A percentile compares a stretch with the other conserved stretches of the same genome.
These are phyloP conservation scores for Curvularia spicifera DNA, from an alignment of 2,329 filamentous ascomycete species.

Conservation along the genomic window DNA sequence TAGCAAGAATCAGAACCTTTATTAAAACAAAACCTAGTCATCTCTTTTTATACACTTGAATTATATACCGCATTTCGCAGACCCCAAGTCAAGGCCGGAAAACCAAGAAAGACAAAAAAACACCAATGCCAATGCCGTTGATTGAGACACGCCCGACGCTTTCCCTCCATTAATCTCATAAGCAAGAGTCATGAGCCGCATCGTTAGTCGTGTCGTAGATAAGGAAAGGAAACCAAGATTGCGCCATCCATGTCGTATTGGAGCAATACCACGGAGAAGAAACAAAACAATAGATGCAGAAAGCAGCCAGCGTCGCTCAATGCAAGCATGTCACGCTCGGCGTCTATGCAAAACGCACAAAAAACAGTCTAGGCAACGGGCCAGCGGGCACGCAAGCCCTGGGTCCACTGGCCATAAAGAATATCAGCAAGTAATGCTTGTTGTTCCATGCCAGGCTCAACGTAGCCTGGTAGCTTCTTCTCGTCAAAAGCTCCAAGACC, in stretches of 20 bases:
- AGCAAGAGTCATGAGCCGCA: conserved; percentile 3
- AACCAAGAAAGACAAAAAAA: background rate
- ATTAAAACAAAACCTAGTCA: background rate
- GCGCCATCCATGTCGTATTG: conserved; percentile 1
- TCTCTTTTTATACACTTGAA: background rate
- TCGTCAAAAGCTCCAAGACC: conserved; percentile 45
- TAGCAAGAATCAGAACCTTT: background rate
- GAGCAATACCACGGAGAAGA: background rate
- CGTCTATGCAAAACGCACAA: background rate
- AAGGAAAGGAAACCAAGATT: background rate
- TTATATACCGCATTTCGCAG: background rate
- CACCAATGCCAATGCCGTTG: conserved; percentile 5
- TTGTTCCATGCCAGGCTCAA: conserved; percentile 84
- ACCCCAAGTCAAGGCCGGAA: background rate
- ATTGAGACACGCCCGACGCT: background rate
- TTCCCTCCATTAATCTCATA: background rate
- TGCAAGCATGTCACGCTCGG: background rate
- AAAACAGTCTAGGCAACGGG: conserved; percentile 29
- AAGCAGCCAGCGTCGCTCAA: background rate
- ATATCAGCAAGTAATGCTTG: conserved; percentile 88
- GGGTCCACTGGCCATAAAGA: conserved; percentile 87
- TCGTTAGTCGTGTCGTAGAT: conserved; percentile 4
- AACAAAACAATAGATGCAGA: background rate
- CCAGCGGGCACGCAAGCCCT: conserved; percentile 70
- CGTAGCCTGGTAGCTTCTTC: conserved; percentile 64